Base-by-base conservation (phyloP, 148 eudicot genomes). In the Rheum nobile region DNA sequence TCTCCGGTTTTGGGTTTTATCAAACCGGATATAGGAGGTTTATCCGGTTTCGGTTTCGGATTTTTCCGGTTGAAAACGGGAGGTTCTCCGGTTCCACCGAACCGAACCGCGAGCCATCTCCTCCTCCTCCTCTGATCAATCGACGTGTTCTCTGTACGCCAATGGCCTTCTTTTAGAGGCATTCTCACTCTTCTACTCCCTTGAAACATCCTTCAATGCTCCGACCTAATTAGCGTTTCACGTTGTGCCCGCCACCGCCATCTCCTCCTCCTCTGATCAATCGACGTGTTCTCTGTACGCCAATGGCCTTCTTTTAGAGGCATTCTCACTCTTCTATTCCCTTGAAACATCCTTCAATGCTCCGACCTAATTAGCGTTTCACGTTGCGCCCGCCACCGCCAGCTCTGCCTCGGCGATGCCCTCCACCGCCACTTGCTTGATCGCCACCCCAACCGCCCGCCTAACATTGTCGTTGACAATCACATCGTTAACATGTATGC, bases 401-500 rank as follows among this genome's bases (percentile, higher is more conserved):
- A 70, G 19, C 68, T 76, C 74, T 74, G 38, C 24, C 78, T 76
- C 47, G 78, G 78, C 19, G 63, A 52, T 16, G 11, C 78, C 50
- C 74, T 76, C 5, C 78, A 76, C 73, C 78, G 48, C 68, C 78
- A 76, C 67, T 19, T 76, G 61, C 38, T 75, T 12, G 6, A n/a
- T n/a, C 65, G 26, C 67, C 67, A 46, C 38, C 78, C 74, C 21
- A 7, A 68, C 34, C 67, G 22, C 17, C 32, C 73, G 9, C 47
- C 46, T 10, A 26, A 69, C 21, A 38, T 70, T n/a, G 24, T 39
- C 22, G 68, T 76, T 12, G 21, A 22, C 9, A 76, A 76, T 31
- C 78, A 76, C 19, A 32, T 76, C 14, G 32, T 76, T 17, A 76
- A 76, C 12, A 68, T 69, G 78, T 76, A 76, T 38, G 78, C 73